phyloP scores from a whole-genome alignment of 257 asterid species.

The Haberlea rhodopensis region DNA sequence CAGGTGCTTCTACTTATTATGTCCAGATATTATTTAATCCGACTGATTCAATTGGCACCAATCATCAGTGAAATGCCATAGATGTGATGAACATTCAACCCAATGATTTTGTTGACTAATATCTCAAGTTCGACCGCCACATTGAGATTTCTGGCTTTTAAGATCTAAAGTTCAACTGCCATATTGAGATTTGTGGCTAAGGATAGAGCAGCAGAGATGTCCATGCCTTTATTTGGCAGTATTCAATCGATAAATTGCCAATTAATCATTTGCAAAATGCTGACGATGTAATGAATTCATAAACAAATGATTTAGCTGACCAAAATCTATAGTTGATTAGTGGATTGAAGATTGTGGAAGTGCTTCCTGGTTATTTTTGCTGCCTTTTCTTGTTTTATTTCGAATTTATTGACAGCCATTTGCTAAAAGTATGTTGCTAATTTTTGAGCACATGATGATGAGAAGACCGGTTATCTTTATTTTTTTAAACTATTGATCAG shows the following conservation, averaged over 20 bases:
- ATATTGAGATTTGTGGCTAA: slow-evolving; percentile 2
- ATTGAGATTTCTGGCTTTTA: no score
- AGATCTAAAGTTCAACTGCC: neutral
- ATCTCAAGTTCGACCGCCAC: no score
- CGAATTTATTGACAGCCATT: neutral
- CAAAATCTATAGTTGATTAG: neutral
- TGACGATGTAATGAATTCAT: no score
- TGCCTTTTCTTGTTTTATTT: neutral
- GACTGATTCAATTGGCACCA: no score
- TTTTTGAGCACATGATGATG: slow-evolving; percentile 8
- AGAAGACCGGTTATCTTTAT: neutral
- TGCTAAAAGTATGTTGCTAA: neutral
- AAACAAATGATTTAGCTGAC: no score
- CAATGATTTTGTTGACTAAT: no score
- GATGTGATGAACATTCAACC: no score
- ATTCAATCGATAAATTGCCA: no score
- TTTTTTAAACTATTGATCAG: neutral
- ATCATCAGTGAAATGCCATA: no score
- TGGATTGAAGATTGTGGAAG: neutral
- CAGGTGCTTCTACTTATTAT: neutral
- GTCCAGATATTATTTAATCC: no score
- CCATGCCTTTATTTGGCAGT: no score
- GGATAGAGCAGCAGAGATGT: neutral
- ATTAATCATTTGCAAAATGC: no score
- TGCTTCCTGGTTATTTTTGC: neutral